Conservation (phyloP, 805 yeast species). For the Ogataea degrootiae region DNA sequence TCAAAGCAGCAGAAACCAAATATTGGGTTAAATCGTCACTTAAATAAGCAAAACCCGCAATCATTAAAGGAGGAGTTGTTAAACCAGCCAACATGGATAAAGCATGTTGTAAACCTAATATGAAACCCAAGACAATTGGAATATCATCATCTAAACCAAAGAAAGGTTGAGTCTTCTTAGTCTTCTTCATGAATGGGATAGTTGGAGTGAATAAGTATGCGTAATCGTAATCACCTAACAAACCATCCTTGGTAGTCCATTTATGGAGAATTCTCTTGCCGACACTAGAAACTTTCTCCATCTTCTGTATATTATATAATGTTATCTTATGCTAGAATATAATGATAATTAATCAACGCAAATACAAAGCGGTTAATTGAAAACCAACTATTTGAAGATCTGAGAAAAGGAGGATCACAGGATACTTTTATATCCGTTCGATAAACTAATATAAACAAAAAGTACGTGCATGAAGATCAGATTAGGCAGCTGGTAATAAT, state of each 20-base stretch:
- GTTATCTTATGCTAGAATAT: background rate
- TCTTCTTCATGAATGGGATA: conserved; percentile 56
- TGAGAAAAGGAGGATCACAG: background rate
- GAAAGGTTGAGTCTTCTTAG: conserved; percentile 64
- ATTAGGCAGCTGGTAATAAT: no score
- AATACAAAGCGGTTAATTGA: background rate
- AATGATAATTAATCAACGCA: background rate
- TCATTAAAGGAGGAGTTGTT: conserved; percentile 76
- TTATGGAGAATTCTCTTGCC: conserved; percentile 14
- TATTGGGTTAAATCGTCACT: conserved; percentile 47
- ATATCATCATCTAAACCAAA: conserved; percentile 75
- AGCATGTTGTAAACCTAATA: conserved; percentile 84
- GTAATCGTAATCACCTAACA: conserved; percentile 86
- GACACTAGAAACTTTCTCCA: conserved; percentile 1
- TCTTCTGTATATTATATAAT: background rate
- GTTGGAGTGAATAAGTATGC: conserved; percentile 74
- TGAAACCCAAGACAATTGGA: conserved; percentile 72
- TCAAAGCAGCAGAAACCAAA: conserved; percentile 66
- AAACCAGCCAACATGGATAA: conserved; percentile 91
- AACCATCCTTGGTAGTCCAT: conserved; percentile 68
- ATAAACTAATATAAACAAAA: no score
- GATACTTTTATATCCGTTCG: background rate
- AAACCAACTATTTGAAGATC: background rate
- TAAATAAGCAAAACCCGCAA: conserved; percentile 60
- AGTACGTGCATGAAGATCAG: no score